phyloP scores from a whole-genome alignment of 345 rosid genomes.

The Eutrema japonicum region DNA sequence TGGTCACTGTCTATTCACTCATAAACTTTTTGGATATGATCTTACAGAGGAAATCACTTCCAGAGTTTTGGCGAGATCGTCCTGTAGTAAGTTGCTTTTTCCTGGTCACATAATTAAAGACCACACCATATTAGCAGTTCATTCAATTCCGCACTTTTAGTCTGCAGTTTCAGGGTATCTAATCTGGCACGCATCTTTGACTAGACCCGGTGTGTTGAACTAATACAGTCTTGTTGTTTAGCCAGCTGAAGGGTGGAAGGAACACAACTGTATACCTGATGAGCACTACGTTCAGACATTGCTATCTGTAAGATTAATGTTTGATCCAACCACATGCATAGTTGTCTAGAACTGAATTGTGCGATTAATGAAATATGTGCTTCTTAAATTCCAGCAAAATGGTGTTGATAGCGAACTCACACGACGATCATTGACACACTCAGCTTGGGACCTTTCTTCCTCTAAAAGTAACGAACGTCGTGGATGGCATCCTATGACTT shows the following conservation, averaged over 20 bases:
- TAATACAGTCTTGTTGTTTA: constrained; percentile 47
- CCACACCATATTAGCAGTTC: background rate
- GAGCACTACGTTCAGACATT: constrained; percentile 96
- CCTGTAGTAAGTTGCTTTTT: constrained; percentile 64
- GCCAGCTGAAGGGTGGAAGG: constrained; percentile 78
- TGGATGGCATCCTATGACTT: constrained; percentile 93
- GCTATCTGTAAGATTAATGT: constrained; percentile 68
- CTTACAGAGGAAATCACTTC: constrained; percentile 80
- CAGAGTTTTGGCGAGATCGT: constrained; percentile 93
- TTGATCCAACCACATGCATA: constrained; percentile 22
- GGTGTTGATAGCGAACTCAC: constrained; percentile 82
- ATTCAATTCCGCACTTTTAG: background rate
- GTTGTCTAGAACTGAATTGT: background rate
- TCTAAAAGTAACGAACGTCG: constrained; percentile 76
- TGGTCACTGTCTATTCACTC: constrained; percentile 17
- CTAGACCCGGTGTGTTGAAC: constrained; percentile 1
- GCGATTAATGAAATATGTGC: constrained; percentile 1
- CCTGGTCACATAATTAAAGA: constrained; percentile 15
- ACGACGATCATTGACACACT: constrained; percentile 76
- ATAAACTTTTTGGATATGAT: constrained; percentile 27
- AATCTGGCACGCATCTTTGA: background rate
- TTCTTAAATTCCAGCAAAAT: constrained; percentile 61
- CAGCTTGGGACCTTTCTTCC: constrained; percentile 86
- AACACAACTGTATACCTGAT: constrained; percentile 97
- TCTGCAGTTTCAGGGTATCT: constrained; percentile 4